Percentiles rank a stretch among this genome's conserved stretches.
Evolutionary conservation across 495 filamentous ascomycete species (phyloP).

Genomic region (Clavariopsis aquatica): DNA sequence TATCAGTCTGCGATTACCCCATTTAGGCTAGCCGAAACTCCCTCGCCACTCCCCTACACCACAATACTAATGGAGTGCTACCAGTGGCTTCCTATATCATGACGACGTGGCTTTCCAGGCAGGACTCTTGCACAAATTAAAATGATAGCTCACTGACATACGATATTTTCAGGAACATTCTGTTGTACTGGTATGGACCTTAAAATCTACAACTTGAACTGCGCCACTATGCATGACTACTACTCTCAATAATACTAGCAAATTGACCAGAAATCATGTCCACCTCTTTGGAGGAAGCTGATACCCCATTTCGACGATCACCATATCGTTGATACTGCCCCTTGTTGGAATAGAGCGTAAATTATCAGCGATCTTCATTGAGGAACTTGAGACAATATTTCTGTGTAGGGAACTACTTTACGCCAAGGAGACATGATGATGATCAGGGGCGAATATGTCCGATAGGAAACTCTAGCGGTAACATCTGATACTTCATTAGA

Average conservation of each 20-base stretch:
- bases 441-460: slow-evolving; percentile 49
- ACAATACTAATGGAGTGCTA: too few species aligned
- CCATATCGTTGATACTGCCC: slow-evolving; percentile 13
- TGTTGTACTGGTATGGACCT: too few species aligned
- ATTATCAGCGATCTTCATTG: slow-evolving; percentile 45
- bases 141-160: too few species aligned
- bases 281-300: slow-evolving; percentile 22
- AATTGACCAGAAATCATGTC: slow-evolving; percentile 10
- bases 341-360: slow-evolving; percentile 6
- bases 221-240: neutral
- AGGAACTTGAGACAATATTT: slow-evolving; percentile 41
- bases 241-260: neutral
- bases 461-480: too few species aligned
- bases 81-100: too few species aligned
- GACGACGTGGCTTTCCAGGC: too few species aligned
- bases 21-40: too few species aligned
- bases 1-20: too few species aligned
- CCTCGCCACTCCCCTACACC: too few species aligned
- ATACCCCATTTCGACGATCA: slow-evolving; percentile 16
- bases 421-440: slow-evolving; percentile 52
- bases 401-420: slow-evolving; percentile 47
- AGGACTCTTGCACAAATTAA: too few species aligned
- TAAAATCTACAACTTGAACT: too few species aligned
- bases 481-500: slow-evolving; percentile 4
- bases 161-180: too few species aligned